Evolutionary conservation across 768 basidiomycete species (phyloP).

Genomic region (Multifurca ochricompacta): DNA sequence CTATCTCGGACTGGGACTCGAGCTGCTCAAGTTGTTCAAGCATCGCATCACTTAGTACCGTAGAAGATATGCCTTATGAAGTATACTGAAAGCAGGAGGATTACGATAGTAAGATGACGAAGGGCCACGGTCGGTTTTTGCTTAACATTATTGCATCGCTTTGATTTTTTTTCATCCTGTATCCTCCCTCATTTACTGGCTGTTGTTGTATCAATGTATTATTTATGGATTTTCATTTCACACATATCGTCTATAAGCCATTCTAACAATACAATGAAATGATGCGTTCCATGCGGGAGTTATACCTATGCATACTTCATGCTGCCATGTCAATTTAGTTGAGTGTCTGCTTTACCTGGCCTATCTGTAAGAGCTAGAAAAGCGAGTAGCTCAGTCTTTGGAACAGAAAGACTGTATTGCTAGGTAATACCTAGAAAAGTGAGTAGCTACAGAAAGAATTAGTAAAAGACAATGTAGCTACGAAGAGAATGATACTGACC

Average conservation of each 20-base stretch:
- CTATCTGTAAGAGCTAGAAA: no score
- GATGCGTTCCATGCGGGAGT: no score
- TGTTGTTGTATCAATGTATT: conserved; percentile 13
- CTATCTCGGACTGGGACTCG: conserved; percentile 7
- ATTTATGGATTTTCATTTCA: neutral
- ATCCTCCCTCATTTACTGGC: neutral
- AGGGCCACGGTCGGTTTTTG: neutral
- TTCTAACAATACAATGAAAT: no score
- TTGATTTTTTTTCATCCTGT: neutral
- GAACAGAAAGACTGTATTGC: no score
- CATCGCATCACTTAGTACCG: conserved; percentile 19
- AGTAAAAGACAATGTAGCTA: no score
- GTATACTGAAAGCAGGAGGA: neutral
- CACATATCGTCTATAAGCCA: neutral
- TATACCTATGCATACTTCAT: no score
- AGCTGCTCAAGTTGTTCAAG: conserved; percentile 21
- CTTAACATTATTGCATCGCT: conserved; percentile 10
- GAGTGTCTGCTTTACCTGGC: no score
- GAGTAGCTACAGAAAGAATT: no score
- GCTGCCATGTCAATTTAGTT: no score
- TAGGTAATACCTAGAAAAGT: no score
- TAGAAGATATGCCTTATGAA: conserved; percentile 8
- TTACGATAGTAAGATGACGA: neutral
- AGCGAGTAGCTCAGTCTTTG: no score
- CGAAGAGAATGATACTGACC: no score